Evolutionary conservation across 1,139 yeast genomes (phyloP).

Genomic region (Blastobotrys persicus): DNA sequence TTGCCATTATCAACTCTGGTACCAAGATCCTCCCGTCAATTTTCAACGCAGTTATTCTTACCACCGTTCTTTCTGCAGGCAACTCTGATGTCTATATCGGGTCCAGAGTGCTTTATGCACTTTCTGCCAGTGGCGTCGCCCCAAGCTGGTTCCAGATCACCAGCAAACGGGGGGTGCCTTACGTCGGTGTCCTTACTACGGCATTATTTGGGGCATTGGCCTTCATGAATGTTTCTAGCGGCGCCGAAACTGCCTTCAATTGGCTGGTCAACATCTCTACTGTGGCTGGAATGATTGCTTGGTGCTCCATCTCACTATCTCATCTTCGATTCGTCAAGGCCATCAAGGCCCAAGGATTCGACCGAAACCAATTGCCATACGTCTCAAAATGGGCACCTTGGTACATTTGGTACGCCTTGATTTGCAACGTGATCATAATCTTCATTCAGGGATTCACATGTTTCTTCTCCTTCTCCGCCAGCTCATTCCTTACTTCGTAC

Average conservation of each 20-base stretch:
- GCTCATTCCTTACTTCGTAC: constrained; percentile 64
- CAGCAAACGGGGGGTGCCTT: constrained; percentile 60
- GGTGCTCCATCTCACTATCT: constrained; percentile 59
- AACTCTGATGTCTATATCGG: constrained; percentile 70
- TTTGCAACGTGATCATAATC: constrained; percentile 52
- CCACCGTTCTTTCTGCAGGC: constrained; percentile 71
- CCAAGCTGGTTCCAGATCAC: constrained; percentile 45
- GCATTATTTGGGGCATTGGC: constrained; percentile 49
- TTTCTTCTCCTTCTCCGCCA: constrained; percentile 59
- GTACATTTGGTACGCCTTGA: constrained; percentile 37
- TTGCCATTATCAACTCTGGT: constrained; percentile 64
- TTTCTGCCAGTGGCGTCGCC: constrained; percentile 56
- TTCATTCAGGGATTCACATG: constrained; percentile 67
- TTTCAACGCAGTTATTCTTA: constrained; percentile 58
- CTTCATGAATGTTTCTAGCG: constrained; percentile 56
- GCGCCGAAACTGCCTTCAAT: constrained; percentile 63
- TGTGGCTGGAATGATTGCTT: constrained; percentile 74
- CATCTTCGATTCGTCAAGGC: constrained; percentile 67
- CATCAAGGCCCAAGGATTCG: constrained; percentile 54
- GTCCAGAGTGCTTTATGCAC: constrained; percentile 54
- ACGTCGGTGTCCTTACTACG: constrained; percentile 48
- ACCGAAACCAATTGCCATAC: constrained; percentile 54
- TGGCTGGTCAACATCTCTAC: constrained; percentile 79
- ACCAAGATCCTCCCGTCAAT: constrained; percentile 61
- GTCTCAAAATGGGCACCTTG: constrained; percentile 41